Base-by-base conservation (phyloP, 164 flowering plant species). In the Echeveria elegans region DNA sequence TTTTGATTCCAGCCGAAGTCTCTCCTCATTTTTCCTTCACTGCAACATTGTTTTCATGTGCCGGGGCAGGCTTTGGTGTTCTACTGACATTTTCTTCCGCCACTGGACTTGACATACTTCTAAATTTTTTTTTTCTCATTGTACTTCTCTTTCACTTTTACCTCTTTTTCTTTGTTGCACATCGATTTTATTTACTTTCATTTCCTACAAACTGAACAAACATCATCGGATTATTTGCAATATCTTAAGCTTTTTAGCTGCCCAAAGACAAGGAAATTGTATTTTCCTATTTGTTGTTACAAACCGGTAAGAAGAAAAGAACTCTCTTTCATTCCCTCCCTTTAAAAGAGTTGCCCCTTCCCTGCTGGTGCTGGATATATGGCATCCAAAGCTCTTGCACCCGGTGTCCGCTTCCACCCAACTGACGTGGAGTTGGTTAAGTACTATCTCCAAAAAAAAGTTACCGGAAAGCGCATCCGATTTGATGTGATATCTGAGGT, bases 401-500 rank as follows among this genome's bases (percentile, higher is more conserved):
- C 97, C 0, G 98, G 98, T 1, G 86, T 89, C 73, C 90, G 98
- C 24, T 94, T 94, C 72, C 91, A 86, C 71, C 97, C 98, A 0
- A 88, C 92, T 19, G 90, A 89, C 76, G 87, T 75, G 31, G 98
- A 90, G 74, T 70, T 94, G 65, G 72, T 94, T 18, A 62, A 67
- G 83, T 90, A 70, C 77, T 87, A 87, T 64, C 77, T 93, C 43
- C 82, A 78, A 77, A 86, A 82, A 74, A 90, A 90, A 69, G 79
- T 90, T 4, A 15, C 74, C 72, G 85, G 89, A 14, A 83, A 78
- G 64, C 74, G 68, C 24, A 62, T 85, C 16, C 48, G 5, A 6
- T 59, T 67, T 69, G 75, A 85, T 12, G 83, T 70, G 29, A 82
- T 93, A 65, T 63, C 84, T 0, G 97, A 86, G 68, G 63, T 93